phyloP scores from a whole-genome alignment of 2,329 filamentous ascomycete species.

The Kalmusia sp. region DNA sequence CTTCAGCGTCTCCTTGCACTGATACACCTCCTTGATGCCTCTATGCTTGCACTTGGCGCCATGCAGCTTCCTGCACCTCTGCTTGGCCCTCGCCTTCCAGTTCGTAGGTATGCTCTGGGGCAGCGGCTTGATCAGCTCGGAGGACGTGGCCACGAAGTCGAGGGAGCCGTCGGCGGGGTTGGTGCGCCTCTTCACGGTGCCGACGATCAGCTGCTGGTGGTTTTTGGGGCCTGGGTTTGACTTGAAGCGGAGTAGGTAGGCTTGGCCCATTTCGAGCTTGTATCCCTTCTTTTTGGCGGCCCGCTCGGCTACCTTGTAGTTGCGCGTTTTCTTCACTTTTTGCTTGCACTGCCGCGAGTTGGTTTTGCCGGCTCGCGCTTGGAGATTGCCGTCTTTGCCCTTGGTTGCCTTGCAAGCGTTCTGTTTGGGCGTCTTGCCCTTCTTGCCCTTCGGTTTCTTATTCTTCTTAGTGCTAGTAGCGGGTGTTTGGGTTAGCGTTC shows the following conservation, averaged over 20 bases:
- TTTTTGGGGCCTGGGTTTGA: background rate
- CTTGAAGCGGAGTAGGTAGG: background rate
- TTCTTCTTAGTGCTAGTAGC: background rate
- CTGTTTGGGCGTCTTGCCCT: background rate
- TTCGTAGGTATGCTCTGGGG: background rate
- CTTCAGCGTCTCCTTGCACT: background rate
- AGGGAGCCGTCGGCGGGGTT: background rate
- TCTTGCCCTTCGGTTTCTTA: background rate
- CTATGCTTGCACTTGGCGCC: background rate
- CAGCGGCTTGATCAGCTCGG: background rate
- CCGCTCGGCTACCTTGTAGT: background rate
- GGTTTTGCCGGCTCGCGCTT: background rate
- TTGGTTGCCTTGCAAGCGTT: background rate
- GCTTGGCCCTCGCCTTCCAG: background rate
- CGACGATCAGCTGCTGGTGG: background rate
- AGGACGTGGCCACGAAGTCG: background rate
- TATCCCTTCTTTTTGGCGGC: background rate
- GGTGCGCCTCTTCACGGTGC: background rate
- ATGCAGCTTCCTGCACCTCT: background rate
- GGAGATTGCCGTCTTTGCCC: background rate
- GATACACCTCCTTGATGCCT: background rate
- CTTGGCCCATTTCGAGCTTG: background rate
- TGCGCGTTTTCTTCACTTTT: background rate
- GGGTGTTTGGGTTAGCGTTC: too few relatives aligned
- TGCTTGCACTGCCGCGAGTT: background rate